Percentiles rank a stretch among this genome's conserved stretches.
These are phyloP conservation scores for Bruguiera hainesii DNA, from an alignment of 441 rosid species.

Conservation along the genomic window DNA sequence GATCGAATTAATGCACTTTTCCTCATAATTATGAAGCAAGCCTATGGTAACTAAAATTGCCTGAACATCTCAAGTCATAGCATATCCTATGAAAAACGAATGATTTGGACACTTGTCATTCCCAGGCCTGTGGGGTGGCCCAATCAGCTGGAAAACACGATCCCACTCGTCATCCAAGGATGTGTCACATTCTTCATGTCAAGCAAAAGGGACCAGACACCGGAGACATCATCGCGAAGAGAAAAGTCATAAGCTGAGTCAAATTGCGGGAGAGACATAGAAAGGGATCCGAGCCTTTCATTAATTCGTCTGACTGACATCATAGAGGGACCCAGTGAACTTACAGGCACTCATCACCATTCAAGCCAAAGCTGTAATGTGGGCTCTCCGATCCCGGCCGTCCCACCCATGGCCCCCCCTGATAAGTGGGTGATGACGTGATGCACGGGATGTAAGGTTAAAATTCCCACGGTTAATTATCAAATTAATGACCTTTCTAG, in stretches of 20 bases:
- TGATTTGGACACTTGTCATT: no score
- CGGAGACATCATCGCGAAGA: constrained; percentile 16
- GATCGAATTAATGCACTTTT: no score
- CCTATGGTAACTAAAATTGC: no score
- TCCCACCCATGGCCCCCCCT: constrained; percentile 17
- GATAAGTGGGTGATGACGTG: constrained; percentile 21
- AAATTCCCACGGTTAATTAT: not conserved
- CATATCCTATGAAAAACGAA: no score
- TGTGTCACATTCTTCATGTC: constrained; percentile 27
- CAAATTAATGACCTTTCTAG: not conserved
- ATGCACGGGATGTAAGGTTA: constrained; percentile 13
- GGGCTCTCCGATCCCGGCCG: constrained; percentile 29
- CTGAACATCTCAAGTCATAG: no score
- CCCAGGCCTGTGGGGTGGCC: not conserved
- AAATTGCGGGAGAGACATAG: constrained; percentile 12
- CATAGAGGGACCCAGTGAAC: constrained; percentile 24
- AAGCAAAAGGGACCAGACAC: constrained; percentile 22
- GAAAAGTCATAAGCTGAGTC: constrained; percentile 1
- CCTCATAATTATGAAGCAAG: no score
- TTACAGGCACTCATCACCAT: constrained; percentile 10
- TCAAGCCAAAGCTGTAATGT: constrained; percentile 31
- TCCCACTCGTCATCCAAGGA: constrained; percentile 19
- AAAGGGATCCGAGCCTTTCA: constrained; percentile 19
- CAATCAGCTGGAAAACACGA: not conserved
- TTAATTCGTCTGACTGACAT: not conserved